Conservation (phyloP, 2,329 filamentous ascomycete genomes). For the Cladosporium phlei region DNA sequence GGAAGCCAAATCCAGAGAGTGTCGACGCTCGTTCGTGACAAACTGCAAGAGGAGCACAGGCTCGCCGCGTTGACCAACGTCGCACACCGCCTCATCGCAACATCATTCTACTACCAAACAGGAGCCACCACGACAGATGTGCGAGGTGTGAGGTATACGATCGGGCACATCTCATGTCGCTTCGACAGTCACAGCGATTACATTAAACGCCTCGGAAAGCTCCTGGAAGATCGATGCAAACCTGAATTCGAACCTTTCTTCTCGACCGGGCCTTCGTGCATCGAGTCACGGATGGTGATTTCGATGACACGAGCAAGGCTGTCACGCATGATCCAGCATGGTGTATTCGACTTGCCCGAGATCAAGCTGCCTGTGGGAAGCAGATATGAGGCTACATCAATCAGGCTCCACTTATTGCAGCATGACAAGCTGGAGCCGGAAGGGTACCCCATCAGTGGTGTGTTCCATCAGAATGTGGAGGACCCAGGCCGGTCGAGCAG, state of each 20-base stretch:
- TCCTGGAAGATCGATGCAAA: constrained; percentile 23
- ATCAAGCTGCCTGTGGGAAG: constrained; percentile 29
- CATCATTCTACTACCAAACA: constrained; percentile 35
- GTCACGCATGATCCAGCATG: constrained; percentile 25
- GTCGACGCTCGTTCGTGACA: not conserved
- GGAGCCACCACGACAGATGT: constrained; percentile 27
- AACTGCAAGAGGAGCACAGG: constrained; percentile 16
- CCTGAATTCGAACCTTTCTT: constrained; percentile 34
- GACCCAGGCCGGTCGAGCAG: not conserved
- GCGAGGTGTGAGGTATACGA: constrained; percentile 28
- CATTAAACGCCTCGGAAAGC: constrained; percentile 27
- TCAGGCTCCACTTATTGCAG: constrained; percentile 29
- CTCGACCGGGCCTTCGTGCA: constrained; percentile 13
- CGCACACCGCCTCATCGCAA: constrained; percentile 33
- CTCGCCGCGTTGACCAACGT: constrained; percentile 29
- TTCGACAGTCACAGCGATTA: constrained; percentile 31
- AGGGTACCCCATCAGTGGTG: constrained; percentile 32
- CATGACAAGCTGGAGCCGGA: constrained; percentile 32
- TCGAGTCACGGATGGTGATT: constrained; percentile 1
- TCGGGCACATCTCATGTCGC: constrained; percentile 30
- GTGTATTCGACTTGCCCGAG: constrained; percentile 27
- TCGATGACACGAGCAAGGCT: constrained; percentile 22
- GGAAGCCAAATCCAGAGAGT: not conserved
- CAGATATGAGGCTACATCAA: constrained; percentile 27
- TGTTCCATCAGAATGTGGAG: not conserved